Percentiles rank a stretch among this genome's conserved stretches.
These are phyloP conservation scores for Auricularia heimuer DNA, from an alignment of 768 basidiomycete species.

Conservation along the genomic window DNA sequence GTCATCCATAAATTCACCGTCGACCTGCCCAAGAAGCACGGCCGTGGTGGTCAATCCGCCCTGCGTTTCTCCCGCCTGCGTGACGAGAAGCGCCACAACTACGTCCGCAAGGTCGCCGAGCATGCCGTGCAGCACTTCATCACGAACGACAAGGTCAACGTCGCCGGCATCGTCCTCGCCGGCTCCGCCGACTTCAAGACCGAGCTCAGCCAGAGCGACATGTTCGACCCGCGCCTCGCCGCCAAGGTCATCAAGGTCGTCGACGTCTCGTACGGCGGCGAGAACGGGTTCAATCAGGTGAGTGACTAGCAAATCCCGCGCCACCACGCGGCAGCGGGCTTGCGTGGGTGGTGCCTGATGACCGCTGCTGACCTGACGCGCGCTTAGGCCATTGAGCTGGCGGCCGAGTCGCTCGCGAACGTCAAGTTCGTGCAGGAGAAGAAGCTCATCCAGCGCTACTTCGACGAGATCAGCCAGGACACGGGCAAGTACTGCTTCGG, in stretches of 20 bases:
- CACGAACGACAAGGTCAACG: slow-evolving; percentile 96
- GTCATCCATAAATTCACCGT: slow-evolving; percentile 98
- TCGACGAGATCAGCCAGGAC: slow-evolving; percentile 98
- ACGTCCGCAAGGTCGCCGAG: slow-evolving; percentile 98
- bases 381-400: slow-evolving; percentile 85
- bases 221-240: slow-evolving; percentile 83
- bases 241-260: slow-evolving; percentile 97
- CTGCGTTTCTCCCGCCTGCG: slow-evolving; percentile 99
- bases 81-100: slow-evolving; percentile 99
- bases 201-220: slow-evolving; percentile 89
- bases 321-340: no score
- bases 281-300: slow-evolving; percentile 98
- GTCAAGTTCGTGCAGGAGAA: slow-evolving; percentile 99
- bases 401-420: slow-evolving; percentile 90
- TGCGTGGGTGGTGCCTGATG: background rate
- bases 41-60: slow-evolving; percentile 98
- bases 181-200: slow-evolving; percentile 99
- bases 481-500: slow-evolving; percentile 96
- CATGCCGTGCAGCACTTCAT: slow-evolving; percentile 96
- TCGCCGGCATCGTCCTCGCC: slow-evolving; percentile 89
- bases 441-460: slow-evolving; percentile 93
- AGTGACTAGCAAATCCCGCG: slow-evolving; percentile 9
- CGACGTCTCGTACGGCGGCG: slow-evolving; percentile 96
- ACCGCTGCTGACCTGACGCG: slow-evolving; percentile 1
- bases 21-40: slow-evolving; percentile 98